phyloP scores from a whole-genome alignment of 2,329 filamentous ascomycete species.

The Aspergillus clavatus region DNA sequence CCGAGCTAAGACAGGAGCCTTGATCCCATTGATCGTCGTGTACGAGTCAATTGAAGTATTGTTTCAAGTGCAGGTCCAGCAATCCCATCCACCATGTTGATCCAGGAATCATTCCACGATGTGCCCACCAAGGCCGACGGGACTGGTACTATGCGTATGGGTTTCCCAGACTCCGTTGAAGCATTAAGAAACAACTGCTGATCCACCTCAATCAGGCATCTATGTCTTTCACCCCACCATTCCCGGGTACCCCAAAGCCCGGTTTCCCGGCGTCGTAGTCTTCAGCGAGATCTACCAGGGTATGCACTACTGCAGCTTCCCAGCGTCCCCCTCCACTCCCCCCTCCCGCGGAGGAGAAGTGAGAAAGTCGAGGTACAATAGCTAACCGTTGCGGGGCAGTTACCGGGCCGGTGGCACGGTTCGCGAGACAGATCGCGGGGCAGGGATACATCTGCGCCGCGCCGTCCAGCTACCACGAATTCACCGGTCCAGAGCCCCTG shows the following conservation, averaged over 20 bases:
- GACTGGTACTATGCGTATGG: conserved; percentile 36
- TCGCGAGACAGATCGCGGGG: conserved; percentile 84
- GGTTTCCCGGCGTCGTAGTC: conserved; percentile 80
- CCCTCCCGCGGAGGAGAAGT: too few species aligned
- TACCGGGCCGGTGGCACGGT: conserved; percentile 82
- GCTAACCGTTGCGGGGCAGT: too few species aligned
- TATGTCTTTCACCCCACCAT: conserved; percentile 85
- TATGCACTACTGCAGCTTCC: conserved; percentile 43
- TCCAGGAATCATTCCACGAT: conserved; percentile 34
- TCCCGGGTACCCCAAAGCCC: conserved; percentile 80
- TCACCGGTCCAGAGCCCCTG: conserved; percentile 76
- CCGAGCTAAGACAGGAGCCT: not conserved
- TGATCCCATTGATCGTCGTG: not conserved
- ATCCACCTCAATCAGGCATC: conserved; percentile 56
- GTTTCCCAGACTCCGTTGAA: not conserved
- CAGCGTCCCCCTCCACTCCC: too few species aligned
- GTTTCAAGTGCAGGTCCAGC: not conserved
- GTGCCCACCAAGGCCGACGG: conserved; percentile 37
- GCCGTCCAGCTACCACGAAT: conserved; percentile 89
- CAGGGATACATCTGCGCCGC: conserved; percentile 92
- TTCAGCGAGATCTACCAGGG: conserved; percentile 97
- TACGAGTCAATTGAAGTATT: not conserved
- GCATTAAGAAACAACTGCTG: not conserved
- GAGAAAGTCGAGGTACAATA: too few species aligned
- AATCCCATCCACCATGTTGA: conserved; percentile 33